These are phyloP conservation scores for Hebeloma cylindrosporum DNA, from an alignment of 768 basidiomycete genomes.

Conservation along the genomic window DNA sequence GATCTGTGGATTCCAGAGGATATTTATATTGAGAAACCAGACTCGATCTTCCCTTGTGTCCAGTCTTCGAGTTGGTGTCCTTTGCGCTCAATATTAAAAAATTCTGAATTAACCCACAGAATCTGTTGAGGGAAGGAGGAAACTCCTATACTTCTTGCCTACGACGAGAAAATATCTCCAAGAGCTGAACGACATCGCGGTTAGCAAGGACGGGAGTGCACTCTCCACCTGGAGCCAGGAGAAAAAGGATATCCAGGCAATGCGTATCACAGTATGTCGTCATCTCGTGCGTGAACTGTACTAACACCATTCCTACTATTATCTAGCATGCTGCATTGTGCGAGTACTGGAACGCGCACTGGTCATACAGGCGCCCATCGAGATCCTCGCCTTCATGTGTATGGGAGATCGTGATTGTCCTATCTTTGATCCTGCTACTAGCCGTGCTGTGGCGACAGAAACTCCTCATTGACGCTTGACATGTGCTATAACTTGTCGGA, in stretches of 20 bases:
- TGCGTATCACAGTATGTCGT: conserved; percentile 26
- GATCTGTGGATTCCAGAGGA: conserved; percentile 24
- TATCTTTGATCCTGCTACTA: conserved; percentile 26
- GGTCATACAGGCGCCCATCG: conserved; percentile 21
- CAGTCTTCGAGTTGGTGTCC: conserved; percentile 23
- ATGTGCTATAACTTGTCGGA: too few relatives aligned
- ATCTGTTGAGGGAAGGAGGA: conserved; percentile 15
- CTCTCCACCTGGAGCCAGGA: conserved; percentile 28
- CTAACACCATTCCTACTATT: not conserved
- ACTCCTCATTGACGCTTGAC: conserved; percentile 4
- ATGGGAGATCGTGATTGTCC: conserved; percentile 25
- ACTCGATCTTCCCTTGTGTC: conserved; percentile 32
- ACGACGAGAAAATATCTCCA: conserved; percentile 23
- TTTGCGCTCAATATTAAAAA: not conserved
- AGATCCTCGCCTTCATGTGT: conserved; percentile 10
- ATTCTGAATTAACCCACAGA: too few relatives aligned
- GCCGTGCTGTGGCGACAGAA: conserved; percentile 33
- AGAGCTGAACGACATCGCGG: conserved; percentile 25
- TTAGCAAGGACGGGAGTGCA: conserved; percentile 15
- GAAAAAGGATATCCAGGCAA: conserved; percentile 27
- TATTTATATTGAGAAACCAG: conserved; percentile 25
- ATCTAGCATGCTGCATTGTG: conserved; percentile 35
- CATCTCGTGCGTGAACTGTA: not conserved
- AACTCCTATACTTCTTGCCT: conserved; percentile 27
- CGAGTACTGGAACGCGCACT: conserved; percentile 33